phyloP scores from a whole-genome alignment of 805 yeast species.

The Diddensiella caesifluorescens region DNA sequence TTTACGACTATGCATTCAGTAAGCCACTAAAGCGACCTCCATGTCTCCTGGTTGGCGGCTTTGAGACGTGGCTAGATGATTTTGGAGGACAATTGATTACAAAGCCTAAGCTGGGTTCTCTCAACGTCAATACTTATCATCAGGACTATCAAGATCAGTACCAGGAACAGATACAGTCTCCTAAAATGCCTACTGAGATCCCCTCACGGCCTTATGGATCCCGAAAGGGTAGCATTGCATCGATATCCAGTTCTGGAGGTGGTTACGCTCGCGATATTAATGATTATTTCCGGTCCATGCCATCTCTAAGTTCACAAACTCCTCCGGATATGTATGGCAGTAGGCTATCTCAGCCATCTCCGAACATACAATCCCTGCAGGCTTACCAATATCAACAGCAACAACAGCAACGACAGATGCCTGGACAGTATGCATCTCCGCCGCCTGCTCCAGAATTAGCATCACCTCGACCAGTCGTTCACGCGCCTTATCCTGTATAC shows the following conservation, averaged over 20 bases:
- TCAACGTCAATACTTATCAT: too few species aligned
- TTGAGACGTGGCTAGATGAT: conserved; percentile 38
- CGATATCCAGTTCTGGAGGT: conserved; percentile 8
- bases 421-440: conserved; percentile 4
- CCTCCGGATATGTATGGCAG: not conserved
- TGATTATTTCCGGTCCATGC: conserved; percentile 26
- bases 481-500: conserved; percentile 5
- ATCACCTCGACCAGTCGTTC: conserved; percentile 12
- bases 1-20: conserved; percentile 37
- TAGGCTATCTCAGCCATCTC: conserved; percentile 3
- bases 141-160: not conserved
- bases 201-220: conserved; percentile 19
- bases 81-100: conserved; percentile 18
- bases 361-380: not conserved
- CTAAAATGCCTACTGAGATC: conserved; percentile 11
- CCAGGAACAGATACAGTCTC: not conserved
- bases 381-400: not conserved
- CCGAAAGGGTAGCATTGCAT: conserved; percentile 19
- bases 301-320: conserved; percentile 13
- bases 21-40: conserved; percentile 39
- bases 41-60: conserved; percentile 53
- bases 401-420: not conserved
- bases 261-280: conserved; percentile 29
- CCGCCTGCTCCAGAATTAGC: conserved; percentile 4
- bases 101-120: not conserved